Conservation (phyloP, 768 basidiomycete species). For the Pulveroboletus sp. region DNA sequence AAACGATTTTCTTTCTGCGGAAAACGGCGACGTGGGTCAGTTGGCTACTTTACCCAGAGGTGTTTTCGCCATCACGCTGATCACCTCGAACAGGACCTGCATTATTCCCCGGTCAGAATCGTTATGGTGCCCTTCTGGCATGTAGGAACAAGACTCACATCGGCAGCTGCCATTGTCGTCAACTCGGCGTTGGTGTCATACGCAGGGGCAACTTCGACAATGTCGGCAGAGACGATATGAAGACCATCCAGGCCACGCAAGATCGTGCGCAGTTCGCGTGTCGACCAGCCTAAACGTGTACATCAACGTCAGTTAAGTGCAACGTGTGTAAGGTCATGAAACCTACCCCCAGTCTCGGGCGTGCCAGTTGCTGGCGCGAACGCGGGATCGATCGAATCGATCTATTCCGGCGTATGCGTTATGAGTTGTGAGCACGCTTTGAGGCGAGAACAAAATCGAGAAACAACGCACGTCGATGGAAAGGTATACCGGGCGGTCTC, state of each 20-base stretch:
- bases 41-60: slow-evolving; percentile 58
- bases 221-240: slow-evolving; percentile 75
- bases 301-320: too few relatives aligned
- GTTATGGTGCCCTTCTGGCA: too few relatives aligned
- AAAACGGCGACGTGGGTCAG: not conserved
- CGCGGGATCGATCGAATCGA: slow-evolving; percentile 77
- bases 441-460: not conserved
- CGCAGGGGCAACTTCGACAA: slow-evolving; percentile 84
- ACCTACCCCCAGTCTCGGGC: slow-evolving; percentile 70
- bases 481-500: slow-evolving; percentile 71
- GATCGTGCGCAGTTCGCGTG: slow-evolving; percentile 76
- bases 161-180: slow-evolving; percentile 63
- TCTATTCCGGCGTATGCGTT: slow-evolving; percentile 36
- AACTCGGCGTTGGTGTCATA: slow-evolving; percentile 69
- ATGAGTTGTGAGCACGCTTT: not conserved
- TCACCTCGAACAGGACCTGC: slow-evolving; percentile 70
- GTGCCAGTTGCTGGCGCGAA: slow-evolving; percentile 85
- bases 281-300: slow-evolving; percentile 53
- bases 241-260: slow-evolving; percentile 74
- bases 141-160: slow-evolving; percentile 35
- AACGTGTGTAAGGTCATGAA: not conserved
- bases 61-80: slow-evolving; percentile 79
- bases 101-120: slow-evolving; percentile 14
- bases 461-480: slow-evolving; percentile 61
- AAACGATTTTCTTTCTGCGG: not conserved